Conservation (phyloP, 139 green algal species). For the Chlamydomonas schloesseri region DNA sequence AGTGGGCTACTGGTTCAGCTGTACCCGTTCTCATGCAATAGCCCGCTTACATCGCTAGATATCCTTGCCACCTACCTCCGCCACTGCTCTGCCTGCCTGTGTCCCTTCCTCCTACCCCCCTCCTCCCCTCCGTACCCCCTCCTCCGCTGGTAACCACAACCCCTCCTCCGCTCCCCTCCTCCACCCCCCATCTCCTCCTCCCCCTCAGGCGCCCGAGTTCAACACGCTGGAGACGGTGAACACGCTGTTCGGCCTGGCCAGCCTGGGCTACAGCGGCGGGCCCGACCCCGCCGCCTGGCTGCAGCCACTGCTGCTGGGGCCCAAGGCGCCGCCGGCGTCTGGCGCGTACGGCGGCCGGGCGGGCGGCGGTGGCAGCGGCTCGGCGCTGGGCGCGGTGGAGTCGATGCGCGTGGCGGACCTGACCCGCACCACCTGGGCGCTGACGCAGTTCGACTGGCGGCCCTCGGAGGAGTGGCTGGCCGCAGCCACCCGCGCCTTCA, state of each 20-base stretch:
- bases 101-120: too few relatives aligned
- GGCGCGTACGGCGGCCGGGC: neutral
- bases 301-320: slow-evolving; percentile 10
- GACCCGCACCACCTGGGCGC: slow-evolving; percentile 30
- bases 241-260: slow-evolving; percentile 28
- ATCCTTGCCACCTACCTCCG: too few relatives aligned
- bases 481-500: neutral
- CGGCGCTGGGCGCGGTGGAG: neutral
- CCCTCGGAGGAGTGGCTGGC: slow-evolving; percentile 17
- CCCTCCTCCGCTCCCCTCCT: too few relatives aligned
- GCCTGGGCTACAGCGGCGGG: slow-evolving; percentile 9
- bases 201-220: slow-evolving; percentile 26
- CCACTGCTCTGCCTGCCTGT: too few relatives aligned
- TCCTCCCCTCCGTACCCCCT: too few relatives aligned
- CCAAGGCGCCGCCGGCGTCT: neutral
- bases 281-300: slow-evolving; percentile 23
- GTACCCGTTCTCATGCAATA: too few relatives aligned
- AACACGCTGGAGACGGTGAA: slow-evolving; percentile 44
- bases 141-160: too few relatives aligned
- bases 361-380: neutral
- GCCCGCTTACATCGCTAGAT: too few relatives aligned
- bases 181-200: too few relatives aligned
- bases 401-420: slow-evolving; percentile 33
- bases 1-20: too few relatives aligned
- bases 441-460: slow-evolving; percentile 41